Evolutionary conservation across 495 filamentous ascomycete species (phyloP).

Genomic region (Glarea lozoyensis): DNA sequence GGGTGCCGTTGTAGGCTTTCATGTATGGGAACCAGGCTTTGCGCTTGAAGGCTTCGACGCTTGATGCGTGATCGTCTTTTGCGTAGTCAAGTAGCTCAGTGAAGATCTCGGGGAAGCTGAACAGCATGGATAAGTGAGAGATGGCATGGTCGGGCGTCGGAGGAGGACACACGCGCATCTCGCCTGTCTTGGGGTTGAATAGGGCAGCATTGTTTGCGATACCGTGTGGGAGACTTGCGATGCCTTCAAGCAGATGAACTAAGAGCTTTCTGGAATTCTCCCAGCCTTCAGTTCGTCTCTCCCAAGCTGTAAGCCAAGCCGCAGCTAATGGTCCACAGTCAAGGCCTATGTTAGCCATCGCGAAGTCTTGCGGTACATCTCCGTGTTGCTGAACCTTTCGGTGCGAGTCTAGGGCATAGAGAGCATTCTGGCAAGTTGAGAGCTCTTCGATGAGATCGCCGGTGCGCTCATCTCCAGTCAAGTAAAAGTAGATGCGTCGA

Average conservation of each 20-base stretch:
- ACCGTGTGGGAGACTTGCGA: slow-evolving; percentile 33
- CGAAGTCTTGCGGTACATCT: no score
- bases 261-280: slow-evolving; percentile 30
- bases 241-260: slow-evolving; percentile 29
- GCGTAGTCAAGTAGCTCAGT: slow-evolving; percentile 30
- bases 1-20: slow-evolving; percentile 26
- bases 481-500: slow-evolving; percentile 35
- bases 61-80: slow-evolving; percentile 20
- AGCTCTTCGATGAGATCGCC: slow-evolving; percentile 34
- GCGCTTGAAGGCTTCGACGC: no score
- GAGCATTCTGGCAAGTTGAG: slow-evolving; percentile 32
- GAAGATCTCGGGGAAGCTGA: slow-evolving; percentile 36
- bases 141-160: slow-evolving; percentile 32
- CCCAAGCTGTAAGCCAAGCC: slow-evolving; percentile 39
- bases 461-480: slow-evolving; percentile 36
- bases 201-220: slow-evolving; percentile 38
- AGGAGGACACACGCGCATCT: slow-evolving; percentile 27
- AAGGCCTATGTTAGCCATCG: no score
- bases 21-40: slow-evolving; percentile 39
- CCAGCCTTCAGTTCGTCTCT: slow-evolving; percentile 34
- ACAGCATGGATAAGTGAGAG: slow-evolving; percentile 35
- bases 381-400: slow-evolving; percentile 43
- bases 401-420: slow-evolving; percentile 33
- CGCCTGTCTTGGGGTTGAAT: slow-evolving; percentile 32
- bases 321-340: slow-evolving; percentile 39